Evolutionary conservation across 768 basidiomycete genomes (phyloP).

Genomic region (Collybia sp.): DNA sequence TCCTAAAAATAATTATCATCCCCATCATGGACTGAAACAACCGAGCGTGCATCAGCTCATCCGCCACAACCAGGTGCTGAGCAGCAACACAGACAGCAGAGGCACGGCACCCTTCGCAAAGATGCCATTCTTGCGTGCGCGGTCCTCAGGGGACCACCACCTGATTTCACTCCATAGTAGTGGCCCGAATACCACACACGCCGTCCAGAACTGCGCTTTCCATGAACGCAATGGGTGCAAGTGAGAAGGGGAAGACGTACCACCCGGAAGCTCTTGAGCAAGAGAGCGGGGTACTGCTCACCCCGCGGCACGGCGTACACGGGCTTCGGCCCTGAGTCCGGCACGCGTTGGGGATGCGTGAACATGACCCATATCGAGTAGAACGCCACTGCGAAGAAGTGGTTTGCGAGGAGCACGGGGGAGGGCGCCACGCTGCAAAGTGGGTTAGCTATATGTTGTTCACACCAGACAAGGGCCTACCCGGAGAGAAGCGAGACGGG

Average conservation of each 20-base stretch:
- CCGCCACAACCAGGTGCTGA: too few relatives aligned
- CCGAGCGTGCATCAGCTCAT: too few relatives aligned
- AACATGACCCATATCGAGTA: slow-evolving; percentile 93
- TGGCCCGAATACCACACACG: slow-evolving; percentile 85
- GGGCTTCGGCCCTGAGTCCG: slow-evolving; percentile 25
- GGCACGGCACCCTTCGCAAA: too few relatives aligned
- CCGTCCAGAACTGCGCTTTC: slow-evolving; percentile 73
- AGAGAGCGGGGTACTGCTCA: slow-evolving; percentile 64
- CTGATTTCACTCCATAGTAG: slow-evolving; percentile 84
- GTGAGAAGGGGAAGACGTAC: slow-evolving; percentile 41
- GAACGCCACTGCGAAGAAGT: slow-evolving; percentile 95
- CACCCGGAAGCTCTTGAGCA: slow-evolving; percentile 58
- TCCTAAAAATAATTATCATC: too few relatives aligned
- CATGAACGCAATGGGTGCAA: neutral
- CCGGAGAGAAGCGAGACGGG: slow-evolving; percentile 89
- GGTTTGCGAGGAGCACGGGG: slow-evolving; percentile 75
- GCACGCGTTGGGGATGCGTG: slow-evolving; percentile 36
- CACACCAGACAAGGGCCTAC: slow-evolving; percentile 44
- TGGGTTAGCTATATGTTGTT: neutral
- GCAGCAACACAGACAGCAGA: too few relatives aligned
- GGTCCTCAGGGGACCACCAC: slow-evolving; percentile 49
- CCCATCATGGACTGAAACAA: too few relatives aligned
- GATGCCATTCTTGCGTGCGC: slow-evolving; percentile 1
- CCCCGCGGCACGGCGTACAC: slow-evolving; percentile 37
- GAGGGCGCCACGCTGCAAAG: slow-evolving; percentile 65